These are phyloP conservation scores for Cyberlindnera euphorbiae DNA, from an alignment of 805 yeast genomes.

Conservation along the genomic window DNA sequence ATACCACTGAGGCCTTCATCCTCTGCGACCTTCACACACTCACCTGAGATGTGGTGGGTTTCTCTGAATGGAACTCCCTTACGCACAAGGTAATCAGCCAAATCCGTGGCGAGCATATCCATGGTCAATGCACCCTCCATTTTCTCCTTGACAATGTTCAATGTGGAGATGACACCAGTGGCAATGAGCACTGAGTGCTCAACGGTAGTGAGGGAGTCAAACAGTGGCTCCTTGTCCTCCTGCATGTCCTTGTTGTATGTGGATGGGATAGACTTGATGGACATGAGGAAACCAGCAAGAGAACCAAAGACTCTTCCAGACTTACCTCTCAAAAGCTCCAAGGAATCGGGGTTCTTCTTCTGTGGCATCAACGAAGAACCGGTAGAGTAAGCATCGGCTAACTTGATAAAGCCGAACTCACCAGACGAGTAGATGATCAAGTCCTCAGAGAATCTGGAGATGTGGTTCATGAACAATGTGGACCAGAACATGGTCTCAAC, in stretches of 20 bases:
- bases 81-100: constrained; percentile 95
- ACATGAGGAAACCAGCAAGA: constrained; percentile 92
- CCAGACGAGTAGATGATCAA: constrained; percentile 94
- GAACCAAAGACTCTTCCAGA: constrained; percentile 97
- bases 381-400: constrained; percentile 97
- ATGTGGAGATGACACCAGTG: constrained; percentile 92
- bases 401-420: constrained; percentile 89
- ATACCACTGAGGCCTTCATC: constrained; percentile 72
- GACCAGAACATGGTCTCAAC: constrained; percentile 96
- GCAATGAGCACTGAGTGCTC: constrained; percentile 93
- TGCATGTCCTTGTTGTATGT: constrained; percentile 98
- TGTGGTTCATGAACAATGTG: constrained; percentile 89
- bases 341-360: constrained; percentile 95
- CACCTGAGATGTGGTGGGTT: constrained; percentile 98
- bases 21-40: constrained; percentile 91
- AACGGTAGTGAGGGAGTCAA: constrained; percentile 84
- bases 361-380: constrained; percentile 99
- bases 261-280: constrained; percentile 94
- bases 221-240: constrained; percentile 98
- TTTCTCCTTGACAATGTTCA: constrained; percentile 61
- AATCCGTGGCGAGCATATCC: constrained; percentile 99
- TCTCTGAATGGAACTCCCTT: constrained; percentile 99
- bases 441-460: constrained; percentile 92
- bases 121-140: constrained; percentile 90
- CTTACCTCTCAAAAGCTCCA: constrained; percentile 93